A percentile compares a stretch with the other conserved stretches of the same genome.
Evolutionary conservation across 768 basidiomycete species (phyloP).

Genomic region (Russula ochroleuca): DNA sequence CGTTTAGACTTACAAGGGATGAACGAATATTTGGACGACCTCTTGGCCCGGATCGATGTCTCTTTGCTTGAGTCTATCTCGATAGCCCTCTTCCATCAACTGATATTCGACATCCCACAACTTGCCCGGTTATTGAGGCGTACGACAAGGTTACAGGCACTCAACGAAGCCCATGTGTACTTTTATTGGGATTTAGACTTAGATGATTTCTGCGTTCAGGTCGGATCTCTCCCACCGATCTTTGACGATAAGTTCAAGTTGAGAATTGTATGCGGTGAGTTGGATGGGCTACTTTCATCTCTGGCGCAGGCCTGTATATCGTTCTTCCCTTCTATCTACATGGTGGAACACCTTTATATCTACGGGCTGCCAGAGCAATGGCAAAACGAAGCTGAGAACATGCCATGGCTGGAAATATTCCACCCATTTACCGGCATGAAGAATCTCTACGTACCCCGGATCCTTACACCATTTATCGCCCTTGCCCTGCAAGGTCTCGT

Average conservation of each 20-base stretch:
- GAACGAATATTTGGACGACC: background rate
- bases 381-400: background rate
- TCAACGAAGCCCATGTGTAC: background rate
- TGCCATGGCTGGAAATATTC: background rate
- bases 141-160: background rate
- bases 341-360: background rate
- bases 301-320: no score
- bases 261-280: background rate
- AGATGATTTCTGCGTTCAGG: background rate
- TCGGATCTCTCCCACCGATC: background rate
- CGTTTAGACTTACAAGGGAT: background rate
- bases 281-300: background rate
- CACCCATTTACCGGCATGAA: background rate
- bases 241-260: background rate
- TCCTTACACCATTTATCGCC: background rate
- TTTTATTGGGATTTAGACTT: background rate
- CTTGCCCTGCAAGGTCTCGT: background rate
- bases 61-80: background rate
- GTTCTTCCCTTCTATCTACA: background rate
- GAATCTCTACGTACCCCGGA: background rate
- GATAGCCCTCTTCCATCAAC: background rate
- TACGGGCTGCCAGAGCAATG: no score
- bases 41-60: background rate
- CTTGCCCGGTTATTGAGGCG: background rate
- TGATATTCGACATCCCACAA: background rate